phyloP scores from a whole-genome alignment of 176 grass and related monocot genomes.

The Zizania latifolia region DNA sequence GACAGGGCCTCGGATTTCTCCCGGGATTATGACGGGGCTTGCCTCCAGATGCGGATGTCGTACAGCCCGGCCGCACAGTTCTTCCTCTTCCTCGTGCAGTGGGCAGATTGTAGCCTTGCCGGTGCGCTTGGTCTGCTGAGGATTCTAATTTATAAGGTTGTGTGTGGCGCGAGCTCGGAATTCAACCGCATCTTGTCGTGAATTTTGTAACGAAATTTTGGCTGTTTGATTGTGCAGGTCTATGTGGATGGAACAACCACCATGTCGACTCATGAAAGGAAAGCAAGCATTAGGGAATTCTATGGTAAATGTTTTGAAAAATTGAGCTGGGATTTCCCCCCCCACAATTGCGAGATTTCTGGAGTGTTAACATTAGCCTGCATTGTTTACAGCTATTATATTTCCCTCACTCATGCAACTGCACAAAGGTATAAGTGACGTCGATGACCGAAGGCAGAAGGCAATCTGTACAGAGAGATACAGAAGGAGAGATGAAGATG shows the following conservation, averaged over 20 bases:
- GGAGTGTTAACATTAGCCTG: not conserved
- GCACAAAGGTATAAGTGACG: conserved; percentile 68
- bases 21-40: conserved; percentile 79
- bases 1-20: conserved; percentile 78
- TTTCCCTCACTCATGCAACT: conserved; percentile 89
- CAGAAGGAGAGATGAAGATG: conserved; percentile 50
- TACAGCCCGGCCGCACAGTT: conserved; percentile 76
- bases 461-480: conserved; percentile 51
- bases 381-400: conserved; percentile 58
- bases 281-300: conserved; percentile 87
- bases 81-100: conserved; percentile 89
- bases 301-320: conserved; percentile 48
- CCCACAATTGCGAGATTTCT: not conserved
- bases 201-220: not conserved
- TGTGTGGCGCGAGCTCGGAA: not conserved
- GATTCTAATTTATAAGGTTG: conserved; percentile 82
- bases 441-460: conserved; percentile 75
- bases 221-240: conserved; percentile 35
- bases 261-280: conserved; percentile 95
- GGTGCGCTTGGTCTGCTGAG: conserved; percentile 80
- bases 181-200: not conserved
- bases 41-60: conserved; percentile 89
- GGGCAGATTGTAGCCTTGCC: conserved; percentile 89
- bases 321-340: not conserved
- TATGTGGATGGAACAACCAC: conserved; percentile 91